phyloP scores from a whole-genome alignment of 2,329 filamentous ascomycete genomes.

The Ceratocystis papillata region DNA sequence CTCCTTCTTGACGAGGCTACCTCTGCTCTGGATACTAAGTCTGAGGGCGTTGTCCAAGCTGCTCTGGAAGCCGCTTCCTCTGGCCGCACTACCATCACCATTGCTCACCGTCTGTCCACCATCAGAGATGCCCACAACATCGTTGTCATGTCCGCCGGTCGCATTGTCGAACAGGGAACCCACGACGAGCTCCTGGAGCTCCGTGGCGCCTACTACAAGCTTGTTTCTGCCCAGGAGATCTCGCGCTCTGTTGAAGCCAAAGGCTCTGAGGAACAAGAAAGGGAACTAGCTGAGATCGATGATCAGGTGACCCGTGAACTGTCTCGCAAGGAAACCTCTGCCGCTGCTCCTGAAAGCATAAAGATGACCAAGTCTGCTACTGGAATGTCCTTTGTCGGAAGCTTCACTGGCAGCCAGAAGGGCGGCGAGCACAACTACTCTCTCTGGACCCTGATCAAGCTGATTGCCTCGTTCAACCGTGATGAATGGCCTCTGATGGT shows the following conservation, averaged over 20 bases:
- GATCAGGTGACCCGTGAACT: conserved; percentile 37
- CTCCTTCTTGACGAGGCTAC: conserved; percentile 92
- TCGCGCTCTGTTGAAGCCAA: conserved; percentile 39
- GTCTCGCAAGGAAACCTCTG: conserved; percentile 34
- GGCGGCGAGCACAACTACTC: conserved; percentile 46
- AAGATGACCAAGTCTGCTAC: conserved; percentile 55
- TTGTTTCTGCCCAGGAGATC: conserved; percentile 84
- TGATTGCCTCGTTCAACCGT: conserved; percentile 71
- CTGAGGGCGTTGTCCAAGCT: conserved; percentile 86
- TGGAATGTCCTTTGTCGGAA: conserved; percentile 55
- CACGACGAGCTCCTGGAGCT: conserved; percentile 67
- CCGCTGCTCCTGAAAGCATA: conserved; percentile 52
- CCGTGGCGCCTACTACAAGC: conserved; percentile 64
- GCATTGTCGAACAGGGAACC: conserved; percentile 85
- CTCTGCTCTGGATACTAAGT: conserved; percentile 84
- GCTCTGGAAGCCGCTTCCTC: conserved; percentile 77
- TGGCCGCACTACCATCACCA: conserved; percentile 88
- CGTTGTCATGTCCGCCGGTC: conserved; percentile 75
- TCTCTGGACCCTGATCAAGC: conserved; percentile 63
- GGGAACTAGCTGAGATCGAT: conserved; percentile 28
- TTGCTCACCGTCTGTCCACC: conserved; percentile 88
- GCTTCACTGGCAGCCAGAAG: conserved; percentile 38
- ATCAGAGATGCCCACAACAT: conserved; percentile 94
- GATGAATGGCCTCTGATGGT: conserved; percentile 62
- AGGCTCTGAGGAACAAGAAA: conserved; percentile 42